These are phyloP conservation scores for Bolboschoenoplectus hybrid DNA, from an alignment of 202 grass and related monocot genomes.

Conservation along the genomic window DNA sequence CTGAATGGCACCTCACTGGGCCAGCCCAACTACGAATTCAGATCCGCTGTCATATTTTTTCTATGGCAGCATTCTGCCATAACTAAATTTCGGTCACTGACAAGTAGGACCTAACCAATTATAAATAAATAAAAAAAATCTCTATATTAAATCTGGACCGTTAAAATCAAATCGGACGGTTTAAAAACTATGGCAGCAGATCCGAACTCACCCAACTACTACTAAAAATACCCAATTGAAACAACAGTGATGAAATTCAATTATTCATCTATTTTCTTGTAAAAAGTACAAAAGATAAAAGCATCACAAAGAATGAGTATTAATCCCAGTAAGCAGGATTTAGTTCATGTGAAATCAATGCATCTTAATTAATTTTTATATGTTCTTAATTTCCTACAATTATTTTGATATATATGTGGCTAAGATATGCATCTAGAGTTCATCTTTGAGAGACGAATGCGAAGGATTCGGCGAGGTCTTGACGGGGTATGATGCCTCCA, in stretches of 20 bases:
- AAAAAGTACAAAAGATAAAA: background rate
- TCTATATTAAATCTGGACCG: too few species aligned
- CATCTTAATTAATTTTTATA: background rate
- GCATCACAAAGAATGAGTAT: background rate
- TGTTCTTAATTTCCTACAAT: background rate
- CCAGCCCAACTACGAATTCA: too few species aligned
- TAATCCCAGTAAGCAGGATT: background rate
- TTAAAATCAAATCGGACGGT: too few species aligned
- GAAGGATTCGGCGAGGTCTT: slow-evolving; percentile 64
- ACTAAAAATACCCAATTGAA: too few species aligned
- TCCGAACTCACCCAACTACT: too few species aligned
- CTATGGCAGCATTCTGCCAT: too few species aligned
- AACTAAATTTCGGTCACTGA: too few species aligned
- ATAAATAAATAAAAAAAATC: too few species aligned
- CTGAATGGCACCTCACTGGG: too few species aligned
- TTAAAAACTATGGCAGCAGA: too few species aligned
- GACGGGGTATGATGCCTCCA: slow-evolving; percentile 70
- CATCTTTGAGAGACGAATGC: slow-evolving; percentile 22
- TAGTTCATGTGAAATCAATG: background rate
- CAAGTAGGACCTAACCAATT: too few species aligned
- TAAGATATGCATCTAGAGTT: slow-evolving; percentile 27
- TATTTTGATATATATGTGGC: background rate
- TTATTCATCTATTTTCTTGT: background rate
- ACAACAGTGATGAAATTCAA: background rate
- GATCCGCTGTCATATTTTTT: too few species aligned